phyloP scores from a whole-genome alignment of 345 rosid species.

The Aegle marmelos region DNA sequence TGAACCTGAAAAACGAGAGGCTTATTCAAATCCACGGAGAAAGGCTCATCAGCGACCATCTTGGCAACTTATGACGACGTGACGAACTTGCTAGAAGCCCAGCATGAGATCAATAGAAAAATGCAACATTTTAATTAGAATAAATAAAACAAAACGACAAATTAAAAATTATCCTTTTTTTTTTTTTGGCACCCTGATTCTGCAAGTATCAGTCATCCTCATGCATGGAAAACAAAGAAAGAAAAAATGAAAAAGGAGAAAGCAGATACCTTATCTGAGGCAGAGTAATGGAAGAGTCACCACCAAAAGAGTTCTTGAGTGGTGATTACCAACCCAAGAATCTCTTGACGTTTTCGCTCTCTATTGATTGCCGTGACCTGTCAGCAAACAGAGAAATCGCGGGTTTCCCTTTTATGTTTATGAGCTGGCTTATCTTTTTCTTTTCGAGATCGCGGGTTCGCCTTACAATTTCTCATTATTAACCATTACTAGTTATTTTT shows the following conservation, averaged over 20 bases:
- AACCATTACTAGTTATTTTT: background rate
- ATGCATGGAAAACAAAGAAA: background rate
- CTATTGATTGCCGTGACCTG: background rate
- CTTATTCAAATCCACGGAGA: slow-evolving; percentile 48
- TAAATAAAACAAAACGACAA: no score
- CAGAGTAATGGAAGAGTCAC: background rate
- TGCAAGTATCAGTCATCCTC: background rate
- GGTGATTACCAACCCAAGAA: background rate
- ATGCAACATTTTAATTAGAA: background rate
- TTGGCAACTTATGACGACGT: slow-evolving; percentile 7
- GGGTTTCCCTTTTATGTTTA: no score
- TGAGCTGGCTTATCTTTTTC: background rate
- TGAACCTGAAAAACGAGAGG: slow-evolving; percentile 51
- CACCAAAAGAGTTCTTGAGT: background rate
- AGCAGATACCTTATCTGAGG: background rate
- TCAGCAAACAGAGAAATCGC: no score
- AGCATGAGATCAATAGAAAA: background rate
- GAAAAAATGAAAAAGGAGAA: background rate
- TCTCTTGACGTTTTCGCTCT: background rate
- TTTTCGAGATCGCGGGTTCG: background rate
- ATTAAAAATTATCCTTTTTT: no score
- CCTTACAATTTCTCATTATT: background rate
- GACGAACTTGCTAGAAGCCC: background rate
- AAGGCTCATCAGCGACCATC: slow-evolving; percentile 43
- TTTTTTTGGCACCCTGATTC: background rate